Base-by-base conservation (phyloP, 768 basidiomycete species). In the Ramaria rubella region DNA sequence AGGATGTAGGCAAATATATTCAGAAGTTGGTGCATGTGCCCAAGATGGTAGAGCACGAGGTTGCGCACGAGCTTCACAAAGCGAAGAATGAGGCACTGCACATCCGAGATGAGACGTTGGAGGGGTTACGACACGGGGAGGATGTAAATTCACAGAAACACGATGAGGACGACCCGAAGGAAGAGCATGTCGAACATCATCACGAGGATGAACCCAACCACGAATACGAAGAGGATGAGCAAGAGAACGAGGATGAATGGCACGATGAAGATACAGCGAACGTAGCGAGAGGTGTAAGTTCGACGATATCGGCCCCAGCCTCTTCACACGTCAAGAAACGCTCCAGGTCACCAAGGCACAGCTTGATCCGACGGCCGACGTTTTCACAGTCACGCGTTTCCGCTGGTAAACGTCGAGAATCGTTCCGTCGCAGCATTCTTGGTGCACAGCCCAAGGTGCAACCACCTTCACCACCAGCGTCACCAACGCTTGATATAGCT, bases 271-370 rank as follows among this genome's bases (percentile, higher is more conserved):
- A 59, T 36, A 60, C 42, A 44, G 59, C 59, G n/a, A 65, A 59
- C 49, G 27, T 29, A 62, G 60, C 4, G 14, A 55, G 2, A 15
- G 44, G 33, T 2, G 50, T 8, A 30, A 27, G 19, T 51, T 45
- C 24, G 15, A 50, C 36, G n/a, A 58, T 50, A 56, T 15, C 83
- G 85, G 75, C 76, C 49, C 23, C 17, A 31, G 15, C 46, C 12
- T 30, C 46, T 23, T 26, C 46, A 26, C 7, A 23, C 6, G 49
- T 8, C 23, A 36, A 36, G 49, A 36, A 36, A 30, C 49, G 33
- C 17, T 34, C 49, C 9, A 51, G 34, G 24, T 36, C 30, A 23
- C 49, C 49, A 7, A 51, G 34, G 24, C 19, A 33, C 49, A 51
- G 34, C 19, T 51, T n/a, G 9, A 36, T 7, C 31, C 49, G 19